Conservation (phyloP, 1,139 yeast species). For the Diutina neorugosa region DNA sequence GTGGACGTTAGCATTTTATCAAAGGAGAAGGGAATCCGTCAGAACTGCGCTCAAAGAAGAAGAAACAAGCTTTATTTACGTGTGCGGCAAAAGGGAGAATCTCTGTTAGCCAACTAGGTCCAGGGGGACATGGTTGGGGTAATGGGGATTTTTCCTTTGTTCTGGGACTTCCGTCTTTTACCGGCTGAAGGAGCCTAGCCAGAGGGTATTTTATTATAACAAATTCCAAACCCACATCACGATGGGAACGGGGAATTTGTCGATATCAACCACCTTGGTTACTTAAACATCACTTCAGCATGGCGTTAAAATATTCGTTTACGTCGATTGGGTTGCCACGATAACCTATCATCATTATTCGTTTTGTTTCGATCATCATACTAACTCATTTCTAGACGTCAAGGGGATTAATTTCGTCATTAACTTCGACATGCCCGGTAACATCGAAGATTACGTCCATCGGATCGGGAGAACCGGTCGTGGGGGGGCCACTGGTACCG, state of each 20-base stretch:
- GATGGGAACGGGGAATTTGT: too few relatives aligned
- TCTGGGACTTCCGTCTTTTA: neutral
- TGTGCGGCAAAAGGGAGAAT: neutral
- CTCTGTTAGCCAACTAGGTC: neutral
- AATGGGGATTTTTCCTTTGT: constrained; percentile 1
- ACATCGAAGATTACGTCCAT: constrained; percentile 94
- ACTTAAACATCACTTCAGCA: neutral
- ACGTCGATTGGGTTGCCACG: too few relatives aligned
- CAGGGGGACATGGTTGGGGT: neutral
- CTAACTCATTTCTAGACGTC: constrained; percentile 54
- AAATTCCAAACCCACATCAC: too few relatives aligned
- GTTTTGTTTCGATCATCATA: constrained; percentile 9
- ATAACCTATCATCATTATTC: too few relatives aligned
- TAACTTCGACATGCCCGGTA: constrained; percentile 96
- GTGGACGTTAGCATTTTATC: neutral
- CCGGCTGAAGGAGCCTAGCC: neutral
- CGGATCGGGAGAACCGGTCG: constrained; percentile 98
- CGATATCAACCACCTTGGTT: too few relatives aligned
- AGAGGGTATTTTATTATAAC: too few relatives aligned
- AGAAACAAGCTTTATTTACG: neutral
- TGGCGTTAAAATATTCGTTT: neutral
- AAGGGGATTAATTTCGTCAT: constrained; percentile 90
- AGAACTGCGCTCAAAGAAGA: neutral
- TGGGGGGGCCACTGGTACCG: constrained; percentile 94
- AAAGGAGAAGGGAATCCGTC: neutral